Evolutionary conservation across 495 filamentous ascomycete genomes (phyloP), one percentile per base, ranked within the genome.

Genomic region (Daldinia childiae): DNA sequence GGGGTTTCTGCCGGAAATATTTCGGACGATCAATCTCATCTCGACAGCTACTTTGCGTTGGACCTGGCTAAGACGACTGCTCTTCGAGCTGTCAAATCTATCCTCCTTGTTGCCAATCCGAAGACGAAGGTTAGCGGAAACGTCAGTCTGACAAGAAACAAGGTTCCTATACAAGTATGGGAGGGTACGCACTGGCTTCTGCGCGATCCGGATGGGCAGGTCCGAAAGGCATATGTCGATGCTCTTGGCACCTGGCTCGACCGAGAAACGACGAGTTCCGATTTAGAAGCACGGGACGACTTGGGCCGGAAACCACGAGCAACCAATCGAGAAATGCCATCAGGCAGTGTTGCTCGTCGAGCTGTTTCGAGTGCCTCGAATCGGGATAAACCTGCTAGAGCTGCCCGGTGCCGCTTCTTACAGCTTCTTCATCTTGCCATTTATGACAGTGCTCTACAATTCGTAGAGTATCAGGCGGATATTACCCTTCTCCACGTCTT

Each of bases 121-220:
- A 85, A 85, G 34, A 82, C 82, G 3, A 86, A 87, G 62, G 82
- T 88, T 52, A 87, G 83, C 63, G 84, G 86, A 24, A 88, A 87
- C 26, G 82, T 87, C 0, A 87, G 85, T 11, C 85, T 93, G 48
- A 87, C 88, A 1, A 87, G 94, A 66, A 92, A 90, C 72, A 86
- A 80, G 32, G 92, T 97, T 2, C 88, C 89, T 3, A 84, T 95
- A 38, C 84, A 90, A 39, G 90, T 92, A 0, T 98, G 94, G 94
- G 93, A 97, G 78, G 92, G 92, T 12, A 96, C 94, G 0, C 92
- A 97, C 61, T 95, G 92, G 89, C 86, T 98, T 51, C 81, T 97
- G 21, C 87, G 91, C 17, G 94, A 97, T 74, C 83, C 88, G 11
- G 89, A 93, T 71, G 86, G 85, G 19, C 84, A 88, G 21, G 94